These are phyloP conservation scores for Hypoxylon cercidicola DNA, from an alignment of 495 filamentous ascomycete species.

Conservation along the genomic window DNA sequence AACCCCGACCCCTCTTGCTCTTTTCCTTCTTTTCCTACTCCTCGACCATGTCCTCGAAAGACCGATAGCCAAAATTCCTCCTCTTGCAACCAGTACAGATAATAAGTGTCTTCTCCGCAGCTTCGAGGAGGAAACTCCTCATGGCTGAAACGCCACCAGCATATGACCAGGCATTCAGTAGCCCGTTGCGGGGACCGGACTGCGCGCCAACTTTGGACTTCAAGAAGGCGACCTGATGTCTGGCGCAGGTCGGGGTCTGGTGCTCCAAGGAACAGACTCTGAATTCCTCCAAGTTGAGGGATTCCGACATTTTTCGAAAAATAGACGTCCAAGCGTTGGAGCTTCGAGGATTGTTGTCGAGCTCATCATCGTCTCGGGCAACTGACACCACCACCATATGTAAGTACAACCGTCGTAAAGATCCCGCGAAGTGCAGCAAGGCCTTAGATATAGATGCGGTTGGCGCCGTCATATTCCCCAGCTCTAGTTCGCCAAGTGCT, in stretches of 20 bases:
- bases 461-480: conserved; percentile 35
- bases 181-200: conserved; percentile 20
- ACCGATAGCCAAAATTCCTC: conserved; percentile 31
- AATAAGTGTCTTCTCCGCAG: conserved; percentile 36
- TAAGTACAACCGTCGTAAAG: conserved; percentile 29
- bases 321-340: conserved; percentile 40
- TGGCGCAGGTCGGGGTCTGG: conserved; percentile 30
- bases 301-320: conserved; percentile 27
- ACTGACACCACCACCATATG: conserved; percentile 28
- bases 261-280: conserved; percentile 27
- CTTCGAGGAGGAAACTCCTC: conserved; percentile 34
- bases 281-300: conserved; percentile 24
- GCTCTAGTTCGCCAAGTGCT: conserved; percentile 20
- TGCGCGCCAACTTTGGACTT: conserved; percentile 30
- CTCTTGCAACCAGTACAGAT: conserved; percentile 36
- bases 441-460: conserved; percentile 24
- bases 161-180: conserved; percentile 32
- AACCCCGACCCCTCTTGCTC: not conserved
- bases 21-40: conserved; percentile 2
- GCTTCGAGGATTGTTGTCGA: conserved; percentile 32
- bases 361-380: conserved; percentile 27
- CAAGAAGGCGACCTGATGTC: conserved; percentile 42
- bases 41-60: conserved; percentile 31
- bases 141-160: conserved; percentile 13
- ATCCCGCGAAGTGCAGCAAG: conserved; percentile 20